Percentiles rank a stretch among this genome's conserved stretches.
Evolutionary conservation across 257 asterid genomes (phyloP).

Genomic region (Solanum etuberosum): DNA sequence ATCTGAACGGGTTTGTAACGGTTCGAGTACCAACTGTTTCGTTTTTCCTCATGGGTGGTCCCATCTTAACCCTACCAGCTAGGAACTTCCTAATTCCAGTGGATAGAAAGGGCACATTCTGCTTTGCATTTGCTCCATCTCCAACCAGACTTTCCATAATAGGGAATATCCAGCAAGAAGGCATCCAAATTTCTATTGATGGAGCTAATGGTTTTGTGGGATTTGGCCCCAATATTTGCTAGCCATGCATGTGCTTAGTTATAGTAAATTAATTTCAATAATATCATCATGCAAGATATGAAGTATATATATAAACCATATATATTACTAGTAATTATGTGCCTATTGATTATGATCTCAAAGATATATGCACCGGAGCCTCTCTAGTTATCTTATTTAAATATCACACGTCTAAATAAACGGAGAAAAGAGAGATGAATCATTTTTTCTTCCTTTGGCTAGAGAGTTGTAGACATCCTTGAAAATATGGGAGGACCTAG

Average conservation of each 20-base stretch:
- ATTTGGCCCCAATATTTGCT: constrained; percentile 88
- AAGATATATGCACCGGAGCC: neutral
- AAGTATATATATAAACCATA: neutral
- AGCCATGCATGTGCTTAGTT: neutral
- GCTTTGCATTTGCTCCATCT: constrained; percentile 88
- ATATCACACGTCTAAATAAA: neutral
- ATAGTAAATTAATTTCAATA: neutral
- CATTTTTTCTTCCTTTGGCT: neutral
- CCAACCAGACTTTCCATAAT: constrained; percentile 65
- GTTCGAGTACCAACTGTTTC: constrained; percentile 88
- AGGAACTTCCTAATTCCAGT: constrained; percentile 81
- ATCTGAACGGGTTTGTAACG: constrained; percentile 53
- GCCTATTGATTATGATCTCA: neutral
- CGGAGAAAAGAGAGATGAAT: neutral
- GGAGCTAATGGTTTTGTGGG: constrained; percentile 74
- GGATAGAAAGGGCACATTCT: constrained; percentile 67
- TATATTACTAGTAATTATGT: neutral
- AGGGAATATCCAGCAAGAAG: constrained; percentile 90
- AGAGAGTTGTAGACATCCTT: neutral
- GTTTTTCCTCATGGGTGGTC: constrained; percentile 70
- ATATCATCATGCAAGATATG: neutral
- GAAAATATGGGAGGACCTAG: neutral
- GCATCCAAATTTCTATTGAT: constrained; percentile 76
- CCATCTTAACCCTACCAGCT: constrained; percentile 84
- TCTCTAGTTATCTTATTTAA: neutral